Conservation (phyloP, 2,329 filamentous ascomycete species). For the Nigrograna mackinnonii region DNA sequence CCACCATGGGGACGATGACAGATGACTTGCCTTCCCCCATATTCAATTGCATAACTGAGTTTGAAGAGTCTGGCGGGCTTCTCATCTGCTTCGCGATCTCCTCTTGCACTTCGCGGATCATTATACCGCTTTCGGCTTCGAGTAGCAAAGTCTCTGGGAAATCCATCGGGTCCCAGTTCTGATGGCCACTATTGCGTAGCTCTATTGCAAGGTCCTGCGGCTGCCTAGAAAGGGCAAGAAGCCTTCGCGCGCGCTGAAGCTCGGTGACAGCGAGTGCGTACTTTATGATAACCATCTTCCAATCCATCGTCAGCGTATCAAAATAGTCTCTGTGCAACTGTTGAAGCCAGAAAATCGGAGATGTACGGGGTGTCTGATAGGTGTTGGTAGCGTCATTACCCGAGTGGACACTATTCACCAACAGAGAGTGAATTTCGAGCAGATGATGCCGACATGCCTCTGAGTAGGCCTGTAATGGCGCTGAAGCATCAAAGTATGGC, state of each 20-base stretch:
- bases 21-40: constrained; percentile 40
- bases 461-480: constrained; percentile 12
- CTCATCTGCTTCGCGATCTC: constrained; percentile 63
- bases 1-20: constrained; percentile 34
- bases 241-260: constrained; percentile 32
- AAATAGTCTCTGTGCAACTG: constrained; percentile 23
- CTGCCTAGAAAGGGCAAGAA: constrained; percentile 14
- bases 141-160: constrained; percentile 66
- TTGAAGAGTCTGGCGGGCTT: constrained; percentile 15
- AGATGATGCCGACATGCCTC: constrained; percentile 16
- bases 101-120: constrained; percentile 64
- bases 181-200: constrained; percentile 56
- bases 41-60: constrained; percentile 36
- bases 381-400: constrained; percentile 1
- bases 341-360: constrained; percentile 26
- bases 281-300: constrained; percentile 24
- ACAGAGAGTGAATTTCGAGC: constrained; percentile 2
- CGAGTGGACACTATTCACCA: constrained; percentile 5
- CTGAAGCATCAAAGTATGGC: too few relatives aligned
- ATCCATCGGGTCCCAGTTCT: constrained; percentile 56
- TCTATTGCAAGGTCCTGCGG: constrained; percentile 34
- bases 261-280: constrained; percentile 30
- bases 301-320: constrained; percentile 14
- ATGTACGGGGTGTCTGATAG: constrained; percentile 19
- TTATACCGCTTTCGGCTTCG: constrained; percentile 65